These are phyloP conservation scores for Boechera stricta DNA, from an alignment of 345 rosid species.

Conservation along the genomic window DNA sequence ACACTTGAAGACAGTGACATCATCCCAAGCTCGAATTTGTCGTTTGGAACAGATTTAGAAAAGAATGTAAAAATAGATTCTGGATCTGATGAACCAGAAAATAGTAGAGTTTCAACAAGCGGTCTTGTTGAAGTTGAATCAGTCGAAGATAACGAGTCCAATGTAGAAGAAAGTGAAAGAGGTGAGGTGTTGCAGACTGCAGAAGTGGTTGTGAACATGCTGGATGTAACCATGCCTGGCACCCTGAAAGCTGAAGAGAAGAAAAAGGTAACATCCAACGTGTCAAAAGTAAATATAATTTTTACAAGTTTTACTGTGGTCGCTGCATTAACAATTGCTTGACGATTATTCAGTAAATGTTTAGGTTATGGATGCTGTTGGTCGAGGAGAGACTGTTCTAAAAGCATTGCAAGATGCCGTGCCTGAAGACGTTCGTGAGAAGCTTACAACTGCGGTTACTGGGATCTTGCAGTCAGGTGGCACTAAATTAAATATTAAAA, in stretches of 20 bases:
- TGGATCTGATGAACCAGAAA: conserved; percentile 46
- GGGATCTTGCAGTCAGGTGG: conserved; percentile 65
- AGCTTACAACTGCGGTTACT: conserved; percentile 69
- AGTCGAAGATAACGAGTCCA: conserved; percentile 51
- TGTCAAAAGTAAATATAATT: background rate
- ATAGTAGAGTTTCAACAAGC: conserved; percentile 43
- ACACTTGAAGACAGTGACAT: conserved; percentile 47
- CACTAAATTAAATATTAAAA: conserved; percentile 54
- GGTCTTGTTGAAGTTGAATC: conserved; percentile 51
- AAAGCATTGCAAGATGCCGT: conserved; percentile 91
- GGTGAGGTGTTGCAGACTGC: conserved; percentile 76
- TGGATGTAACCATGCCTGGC: conserved; percentile 82
- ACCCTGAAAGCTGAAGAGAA: conserved; percentile 68
- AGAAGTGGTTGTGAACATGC: conserved; percentile 79
- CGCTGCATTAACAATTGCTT: conserved; percentile 38
- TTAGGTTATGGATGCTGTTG: conserved; percentile 86
- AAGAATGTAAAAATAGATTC: conserved; percentile 42
- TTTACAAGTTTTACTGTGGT: conserved; percentile 5
- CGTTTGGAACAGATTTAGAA: conserved; percentile 42
- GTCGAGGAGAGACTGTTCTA: conserved; percentile 84
- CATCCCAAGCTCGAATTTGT: conserved; percentile 39
- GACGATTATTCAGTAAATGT: conserved; percentile 45
- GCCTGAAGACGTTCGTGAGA: conserved; percentile 92
- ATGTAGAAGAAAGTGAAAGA: conserved; percentile 56
- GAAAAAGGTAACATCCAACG: conserved; percentile 62